Evolutionary conservation across 2,329 filamentous ascomycete species (phyloP).

Genomic region (Sclerotinia spermophila): DNA sequence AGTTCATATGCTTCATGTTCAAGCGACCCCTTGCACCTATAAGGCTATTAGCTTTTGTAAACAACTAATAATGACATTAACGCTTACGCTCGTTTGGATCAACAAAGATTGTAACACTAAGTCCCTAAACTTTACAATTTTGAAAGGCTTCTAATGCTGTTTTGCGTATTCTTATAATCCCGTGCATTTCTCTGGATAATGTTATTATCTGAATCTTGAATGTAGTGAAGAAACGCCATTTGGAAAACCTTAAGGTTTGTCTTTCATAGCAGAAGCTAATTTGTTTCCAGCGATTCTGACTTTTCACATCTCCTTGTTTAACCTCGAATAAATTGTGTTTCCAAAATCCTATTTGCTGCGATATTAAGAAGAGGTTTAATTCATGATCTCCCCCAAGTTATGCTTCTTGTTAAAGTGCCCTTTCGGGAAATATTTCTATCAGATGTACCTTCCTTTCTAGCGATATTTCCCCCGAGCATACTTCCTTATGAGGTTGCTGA

Average conservation of each 20-base stretch:
- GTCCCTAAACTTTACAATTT: not conserved
- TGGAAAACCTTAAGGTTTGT: not conserved
- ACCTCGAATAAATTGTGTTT: not conserved
- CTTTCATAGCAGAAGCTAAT: not conserved
- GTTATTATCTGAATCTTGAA: not conserved
- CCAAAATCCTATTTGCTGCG: not conserved
- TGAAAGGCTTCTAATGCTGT: not conserved
- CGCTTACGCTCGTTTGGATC: not conserved
- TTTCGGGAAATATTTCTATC: not conserved
- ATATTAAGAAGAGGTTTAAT: not conserved
- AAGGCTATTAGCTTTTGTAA: not conserved
- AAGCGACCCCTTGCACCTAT: not conserved
- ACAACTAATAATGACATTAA: not conserved
- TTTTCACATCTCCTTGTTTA: too few relatives aligned
- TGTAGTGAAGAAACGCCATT: not conserved
- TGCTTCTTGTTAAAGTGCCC: not conserved
- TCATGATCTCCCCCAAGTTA: not conserved
- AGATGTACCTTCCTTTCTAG: not conserved
- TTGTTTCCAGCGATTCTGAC: not conserved
- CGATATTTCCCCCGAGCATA: not conserved
- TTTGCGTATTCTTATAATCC: not conserved
- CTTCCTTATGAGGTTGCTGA: not conserved
- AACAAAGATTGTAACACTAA: not conserved
- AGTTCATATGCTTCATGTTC: not conserved
- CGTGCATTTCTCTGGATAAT: not conserved